Base-by-base conservation (phyloP, 495 filamentous ascomycete genomes). In the Penicillium lagena region DNA sequence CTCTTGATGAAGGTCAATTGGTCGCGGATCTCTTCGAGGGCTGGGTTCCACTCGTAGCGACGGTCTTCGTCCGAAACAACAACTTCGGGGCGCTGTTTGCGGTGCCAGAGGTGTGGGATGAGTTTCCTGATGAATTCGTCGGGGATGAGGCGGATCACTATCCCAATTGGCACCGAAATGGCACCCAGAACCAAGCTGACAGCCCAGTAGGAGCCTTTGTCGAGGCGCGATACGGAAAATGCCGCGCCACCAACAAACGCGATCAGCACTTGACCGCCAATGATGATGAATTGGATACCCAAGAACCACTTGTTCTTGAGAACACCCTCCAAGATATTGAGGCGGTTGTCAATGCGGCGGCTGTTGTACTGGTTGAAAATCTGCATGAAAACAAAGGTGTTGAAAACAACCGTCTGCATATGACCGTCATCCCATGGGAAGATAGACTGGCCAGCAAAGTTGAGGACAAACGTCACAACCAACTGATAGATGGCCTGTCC, bases 331-430 rank as follows among this genome's bases (percentile, higher is more conserved):
- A 96, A 85, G 50, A 95, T 86, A 56, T 95, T 95, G 68, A 93
- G 79, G 22, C 79, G 77, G 68, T 95, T 96, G 59, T 96, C 90
- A 12, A 96, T 73, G 1, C 89, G 85, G 38, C 89, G 85, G 63
- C 77, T 87, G 55, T 72, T 77, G 38, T 86, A 81, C 56, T 88
- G 75, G 57, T 95, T 95, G 77, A 94, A 94, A 51, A 94, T 89
- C 52, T 94, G 89, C 86, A 95, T 90, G 83, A 89, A 95, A 32
- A 93, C 86, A 53, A 91, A 95, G 1, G 86, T 88, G 68, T 94
- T 95, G 73, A 95, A 94, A 17, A 95, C 78, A 33, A 91, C 68
- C 1, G 87, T 89, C 45, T 78, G 62, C 37, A 89, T 63, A 15
- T 52, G 39, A 31, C 52, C 40, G 45, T 46, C 37, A 12, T 52